phyloP scores from a whole-genome alignment of 495 filamentous ascomycete genomes.

The Aspergillus nanangensis region DNA sequence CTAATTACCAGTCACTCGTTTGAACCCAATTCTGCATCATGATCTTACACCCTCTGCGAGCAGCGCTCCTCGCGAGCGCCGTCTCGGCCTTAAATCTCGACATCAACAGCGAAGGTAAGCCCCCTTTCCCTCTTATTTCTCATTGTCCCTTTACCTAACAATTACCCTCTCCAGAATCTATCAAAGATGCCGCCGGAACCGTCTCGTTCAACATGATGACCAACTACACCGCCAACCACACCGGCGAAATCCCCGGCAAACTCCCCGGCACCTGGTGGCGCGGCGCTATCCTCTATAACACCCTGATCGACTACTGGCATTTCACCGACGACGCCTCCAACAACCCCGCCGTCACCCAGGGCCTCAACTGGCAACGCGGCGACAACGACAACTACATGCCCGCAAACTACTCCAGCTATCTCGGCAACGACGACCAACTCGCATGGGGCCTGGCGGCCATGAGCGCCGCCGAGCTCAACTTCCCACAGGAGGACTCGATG shows the following conservation, averaged over 20 bases:
- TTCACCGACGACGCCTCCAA: conserved; percentile 63
- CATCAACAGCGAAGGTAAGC: not conserved
- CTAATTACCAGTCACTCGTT: too few relatives aligned
- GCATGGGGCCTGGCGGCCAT: conserved; percentile 73
- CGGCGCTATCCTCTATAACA: conserved; percentile 60
- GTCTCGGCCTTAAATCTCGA: conserved; percentile 1
- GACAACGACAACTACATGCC: conserved; percentile 56
- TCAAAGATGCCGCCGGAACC: conserved; percentile 49
- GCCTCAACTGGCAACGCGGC: conserved; percentile 60
- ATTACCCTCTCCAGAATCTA: conserved; percentile 33
- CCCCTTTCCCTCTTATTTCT: not conserved
- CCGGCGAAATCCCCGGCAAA: conserved; percentile 53
- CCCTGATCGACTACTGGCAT: conserved; percentile 69
- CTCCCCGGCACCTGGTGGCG: conserved; percentile 65
- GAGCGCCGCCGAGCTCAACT: conserved; percentile 62
- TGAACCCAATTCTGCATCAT: too few relatives aligned
- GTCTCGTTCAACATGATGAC: conserved; percentile 55
- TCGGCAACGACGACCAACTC: conserved; percentile 67
- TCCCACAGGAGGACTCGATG: conserved; percentile 51
- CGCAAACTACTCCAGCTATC: conserved; percentile 27
- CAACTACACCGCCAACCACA: conserved; percentile 54
- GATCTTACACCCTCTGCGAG: too few relatives aligned
- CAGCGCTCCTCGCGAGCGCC: not conserved
- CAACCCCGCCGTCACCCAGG: conserved; percentile 55
- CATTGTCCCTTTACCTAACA: not conserved